Percentiles rank a stretch among this genome's conserved stretches.
phyloP scores from a whole-genome alignment of 306 rosid genomes.

The Dalbergia cultrata region DNA sequence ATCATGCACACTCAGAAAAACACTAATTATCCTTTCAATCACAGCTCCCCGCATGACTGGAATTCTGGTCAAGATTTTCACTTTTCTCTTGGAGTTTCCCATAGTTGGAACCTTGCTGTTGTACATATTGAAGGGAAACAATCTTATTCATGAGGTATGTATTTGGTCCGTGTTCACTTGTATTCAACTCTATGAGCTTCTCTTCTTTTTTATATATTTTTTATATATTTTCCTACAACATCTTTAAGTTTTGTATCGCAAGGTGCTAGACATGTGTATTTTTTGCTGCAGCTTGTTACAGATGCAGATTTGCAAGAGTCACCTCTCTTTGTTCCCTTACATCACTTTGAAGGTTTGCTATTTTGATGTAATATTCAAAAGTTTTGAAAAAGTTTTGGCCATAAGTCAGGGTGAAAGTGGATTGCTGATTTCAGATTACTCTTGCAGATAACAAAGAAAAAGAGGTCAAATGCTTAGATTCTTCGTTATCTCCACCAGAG shows the following conservation, averaged over 20 bases:
- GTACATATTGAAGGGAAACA: conserved; percentile 72
- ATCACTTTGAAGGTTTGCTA: conserved; percentile 72
- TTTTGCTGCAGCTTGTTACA: conserved; percentile 72
- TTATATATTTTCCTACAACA: background rate
- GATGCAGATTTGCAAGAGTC: conserved; percentile 77
- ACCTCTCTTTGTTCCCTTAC: conserved; percentile 77
- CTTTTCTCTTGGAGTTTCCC: conserved; percentile 70
- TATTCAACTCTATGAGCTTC: conserved; percentile 23
- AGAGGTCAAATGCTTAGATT: conserved; percentile 65
- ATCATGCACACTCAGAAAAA: conserved; percentile 13
- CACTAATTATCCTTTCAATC: conserved; percentile 34
- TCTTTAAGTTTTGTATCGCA: background rate
- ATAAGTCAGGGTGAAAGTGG: conserved; percentile 10
- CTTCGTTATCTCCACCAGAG: conserved; percentile 64
- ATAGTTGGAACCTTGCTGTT: conserved; percentile 71
- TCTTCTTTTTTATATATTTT: conserved; percentile 5
- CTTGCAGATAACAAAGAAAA: conserved; percentile 61
- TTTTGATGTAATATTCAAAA: conserved; percentile 4
- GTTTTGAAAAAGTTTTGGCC: background rate
- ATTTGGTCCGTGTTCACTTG: background rate
- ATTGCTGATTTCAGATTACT: conserved; percentile 26
- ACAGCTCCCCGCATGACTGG: conserved; percentile 96
- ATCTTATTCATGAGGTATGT: conserved; percentile 79
- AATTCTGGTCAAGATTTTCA: conserved; percentile 69
- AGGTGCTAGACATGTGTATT: background rate